Percentiles rank a stretch among this genome's conserved stretches.
Evolutionary conservation across 2,329 filamentous ascomycete species (phyloP).

Genomic region (Penicillium sp.): DNA sequence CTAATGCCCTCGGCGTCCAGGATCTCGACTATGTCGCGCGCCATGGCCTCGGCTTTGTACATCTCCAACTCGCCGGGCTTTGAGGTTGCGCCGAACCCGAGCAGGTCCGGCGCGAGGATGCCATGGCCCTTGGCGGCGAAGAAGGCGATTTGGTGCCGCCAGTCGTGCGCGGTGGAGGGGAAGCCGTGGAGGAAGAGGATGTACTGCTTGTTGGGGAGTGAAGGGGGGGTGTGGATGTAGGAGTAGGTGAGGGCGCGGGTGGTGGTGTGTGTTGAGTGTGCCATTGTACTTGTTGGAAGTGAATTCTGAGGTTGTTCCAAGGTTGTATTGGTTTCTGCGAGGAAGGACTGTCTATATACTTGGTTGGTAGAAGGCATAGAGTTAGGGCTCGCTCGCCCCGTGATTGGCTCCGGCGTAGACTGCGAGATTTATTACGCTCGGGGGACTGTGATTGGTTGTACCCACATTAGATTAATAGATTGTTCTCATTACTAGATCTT

Average conservation of each 20-base stretch:
- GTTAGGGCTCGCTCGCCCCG: not conserved
- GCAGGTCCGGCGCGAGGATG: slow-evolving; percentile 41
- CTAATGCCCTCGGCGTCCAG: slow-evolving; percentile 24
- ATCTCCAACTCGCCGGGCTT: slow-evolving; percentile 24
- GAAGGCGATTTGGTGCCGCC: slow-evolving; percentile 35
- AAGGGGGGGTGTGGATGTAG: slow-evolving; percentile 25
- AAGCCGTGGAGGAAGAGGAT: slow-evolving; percentile 50
- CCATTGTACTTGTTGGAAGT: not conserved
- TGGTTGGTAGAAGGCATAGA: not conserved
- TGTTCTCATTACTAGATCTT: not conserved
- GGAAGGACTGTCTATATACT: not conserved
- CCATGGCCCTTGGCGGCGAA: slow-evolving; percentile 40
- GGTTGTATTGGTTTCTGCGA: not conserved
- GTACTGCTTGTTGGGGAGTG: slow-evolving; percentile 23
- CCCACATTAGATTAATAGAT: not conserved
- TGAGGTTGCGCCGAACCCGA: slow-evolving; percentile 35
- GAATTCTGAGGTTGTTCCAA: not conserved
- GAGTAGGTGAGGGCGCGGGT: slow-evolving; percentile 18
- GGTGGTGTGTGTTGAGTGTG: not conserved
- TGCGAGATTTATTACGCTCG: not conserved
- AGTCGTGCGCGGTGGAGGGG: slow-evolving; percentile 46
- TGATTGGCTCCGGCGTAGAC: not conserved
- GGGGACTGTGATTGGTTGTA: not conserved
- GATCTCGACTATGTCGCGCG: slow-evolving; percentile 30
- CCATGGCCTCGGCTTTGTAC: slow-evolving; percentile 31